Base-by-base conservation (phyloP, 148 eudicot species). In the Polygonum aviculare region DNA sequence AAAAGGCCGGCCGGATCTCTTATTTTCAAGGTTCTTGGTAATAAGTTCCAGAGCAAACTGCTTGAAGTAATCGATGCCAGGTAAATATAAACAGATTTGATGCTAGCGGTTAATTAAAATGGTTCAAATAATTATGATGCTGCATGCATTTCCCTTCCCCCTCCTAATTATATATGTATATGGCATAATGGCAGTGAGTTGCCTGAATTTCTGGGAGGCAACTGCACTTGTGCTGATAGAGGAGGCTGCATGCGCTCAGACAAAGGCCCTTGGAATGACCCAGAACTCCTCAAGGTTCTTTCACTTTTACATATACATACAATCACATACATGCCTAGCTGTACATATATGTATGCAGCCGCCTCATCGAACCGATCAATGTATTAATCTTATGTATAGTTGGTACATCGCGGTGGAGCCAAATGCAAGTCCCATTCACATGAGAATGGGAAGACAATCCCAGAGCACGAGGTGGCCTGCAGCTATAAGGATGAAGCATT, bases 221-320 rank as follows among this genome's bases (percentile, higher is more conserved):
- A 84, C 41, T 93, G 98, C 79, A 84, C 86, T 41, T 93, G 98
- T 75, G 86, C 86, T 35, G 97, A 93, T 77, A 86, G 84, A 79
- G 98, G 98, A 36, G 98, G 98, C 65, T 93, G 98, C 78, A 84
- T 93, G 78, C 94, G 81, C 67, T 89, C 98, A 78, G 98, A 93
- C 84, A 93, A 84, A 83, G 98, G 98, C 54, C 98, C 98, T 12
- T 93, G 98, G 98, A 88, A 89, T 74, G 88, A 93, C 77, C 94
- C 96, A 14, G 94, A 88, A 38, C 84, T 93, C 48, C 50, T 93
- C 75, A 89, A 88, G 97, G 98, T 84, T 69, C 60, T 78, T 35
- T 11, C 10, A 47, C 69, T 5, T 38, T 62, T 26, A 26, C 31
- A 26, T 26, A 26, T 26, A 26, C 31, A 26, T 1, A 26, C 31